Conservation (phyloP, 202 grass and related monocot species). For the Panicum virgatum region DNA sequence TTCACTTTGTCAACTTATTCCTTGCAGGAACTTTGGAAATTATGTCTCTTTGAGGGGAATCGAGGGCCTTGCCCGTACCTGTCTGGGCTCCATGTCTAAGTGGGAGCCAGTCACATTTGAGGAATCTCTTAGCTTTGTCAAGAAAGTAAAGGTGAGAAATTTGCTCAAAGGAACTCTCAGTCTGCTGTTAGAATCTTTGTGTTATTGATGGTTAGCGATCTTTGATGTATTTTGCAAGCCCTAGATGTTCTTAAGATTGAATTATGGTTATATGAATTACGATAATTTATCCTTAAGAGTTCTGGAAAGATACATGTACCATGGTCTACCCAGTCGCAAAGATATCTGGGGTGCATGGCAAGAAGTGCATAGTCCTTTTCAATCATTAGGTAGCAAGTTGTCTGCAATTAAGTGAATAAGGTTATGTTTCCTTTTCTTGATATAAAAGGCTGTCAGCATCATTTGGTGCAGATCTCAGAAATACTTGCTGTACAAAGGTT, state of each 20-base stretch:
- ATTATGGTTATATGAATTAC: background rate
- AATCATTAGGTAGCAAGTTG: slow-evolving; percentile 26
- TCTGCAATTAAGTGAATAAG: slow-evolving; percentile 24
- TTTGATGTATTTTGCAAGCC: background rate
- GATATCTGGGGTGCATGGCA: slow-evolving; percentile 12
- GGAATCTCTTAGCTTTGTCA: slow-evolving; percentile 85
- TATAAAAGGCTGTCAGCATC: slow-evolving; percentile 8
- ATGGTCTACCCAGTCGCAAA: background rate
- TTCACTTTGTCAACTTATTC: slow-evolving; percentile 25
- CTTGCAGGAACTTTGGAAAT: slow-evolving; percentile 13
- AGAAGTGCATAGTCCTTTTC: slow-evolving; percentile 31
- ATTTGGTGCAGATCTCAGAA: background rate
- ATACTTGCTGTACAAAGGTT: background rate
- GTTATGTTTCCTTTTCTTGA: slow-evolving; percentile 9
- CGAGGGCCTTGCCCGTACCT: background rate
- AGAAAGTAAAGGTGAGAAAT: slow-evolving; percentile 73
- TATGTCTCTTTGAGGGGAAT: slow-evolving; percentile 35
- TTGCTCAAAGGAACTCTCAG: slow-evolving; percentile 15
- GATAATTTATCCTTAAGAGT: background rate
- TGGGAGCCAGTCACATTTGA: slow-evolving; percentile 72
- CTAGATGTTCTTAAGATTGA: background rate
- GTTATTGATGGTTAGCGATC: background rate
- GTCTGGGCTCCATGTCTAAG: slow-evolving; percentile 44
- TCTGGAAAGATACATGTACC: background rate
- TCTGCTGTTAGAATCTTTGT: background rate